Base-by-base conservation (phyloP, 805 yeast species). In the Zygoascus biomembranicola region DNA sequence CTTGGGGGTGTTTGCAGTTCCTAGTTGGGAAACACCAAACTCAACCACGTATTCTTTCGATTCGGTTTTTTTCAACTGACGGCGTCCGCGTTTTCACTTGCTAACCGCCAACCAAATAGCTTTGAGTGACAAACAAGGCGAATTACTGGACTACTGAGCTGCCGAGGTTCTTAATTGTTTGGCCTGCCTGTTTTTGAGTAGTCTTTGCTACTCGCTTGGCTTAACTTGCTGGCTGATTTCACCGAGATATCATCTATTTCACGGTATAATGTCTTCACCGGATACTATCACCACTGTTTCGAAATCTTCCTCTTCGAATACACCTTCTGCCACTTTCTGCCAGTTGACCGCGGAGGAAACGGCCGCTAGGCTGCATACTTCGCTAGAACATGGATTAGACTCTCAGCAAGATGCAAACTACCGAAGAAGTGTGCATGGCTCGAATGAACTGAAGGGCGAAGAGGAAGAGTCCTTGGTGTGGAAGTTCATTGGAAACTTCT, bases 401-500 rank as follows among this genome's bases (percentile, higher is more conserved):
- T 80, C 84, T 44, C 72, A 73, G 32, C 90, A 82, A 54, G 98
- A 90, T 55, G 81, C 87, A 19, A 69, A 79, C 16, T 78, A 79
- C 62, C 77, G 98, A 61, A 78, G 92, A 61, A 74, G 81, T 20
- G 72, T 82, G 16, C 85, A 88, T 65, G 99, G 99, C 1, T 59
- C 77, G 41, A 94, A 94, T 68, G 97, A 88, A 62, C 76, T 95
- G 48, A 72, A 73, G 8, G 73, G 74, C 2, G 95, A 88, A 18
- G 96, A 88, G 51, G 87, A 84, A 20, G 97, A 90, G 60, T 70
- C 75, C 43, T 64, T 92, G 45, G 55, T 80, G n/a, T 68, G 77
- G 71, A 86, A 87, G 67, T 94, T 94, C 62, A 50, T 89, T 9
- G 75, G 84, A 55, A 88, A 84, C 52, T 94, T 94, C 64, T 83